These are phyloP conservation scores for Eucalyptus erythrocorys DNA, from an alignment of 345 rosid species.

Conservation along the genomic window DNA sequence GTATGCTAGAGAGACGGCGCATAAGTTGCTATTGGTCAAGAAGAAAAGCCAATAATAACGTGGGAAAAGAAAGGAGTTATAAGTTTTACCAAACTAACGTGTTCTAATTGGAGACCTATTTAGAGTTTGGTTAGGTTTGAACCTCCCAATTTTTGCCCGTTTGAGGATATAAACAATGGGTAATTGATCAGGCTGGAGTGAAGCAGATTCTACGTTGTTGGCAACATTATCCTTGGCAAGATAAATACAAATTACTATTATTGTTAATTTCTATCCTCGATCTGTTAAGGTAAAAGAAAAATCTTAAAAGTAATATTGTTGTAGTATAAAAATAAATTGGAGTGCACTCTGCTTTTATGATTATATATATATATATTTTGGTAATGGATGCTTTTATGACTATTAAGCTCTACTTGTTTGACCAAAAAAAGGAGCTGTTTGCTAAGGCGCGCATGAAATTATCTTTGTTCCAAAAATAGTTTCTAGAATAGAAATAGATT, in stretches of 20 bases:
- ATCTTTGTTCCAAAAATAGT: no score
- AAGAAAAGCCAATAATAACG: background rate
- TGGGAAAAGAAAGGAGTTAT: background rate
- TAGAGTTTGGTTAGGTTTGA: background rate
- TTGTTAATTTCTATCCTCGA: background rate
- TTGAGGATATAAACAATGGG: background rate
- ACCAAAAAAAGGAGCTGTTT: background rate
- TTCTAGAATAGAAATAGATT: no score
- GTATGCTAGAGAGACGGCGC: background rate
- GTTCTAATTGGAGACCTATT: background rate
- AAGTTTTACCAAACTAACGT: background rate
- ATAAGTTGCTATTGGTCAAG: background rate
- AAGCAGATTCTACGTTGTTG: background rate
- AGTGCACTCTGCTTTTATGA: background rate
- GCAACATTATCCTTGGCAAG: background rate
- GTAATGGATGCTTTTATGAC: background rate
- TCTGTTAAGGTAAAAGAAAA: background rate
- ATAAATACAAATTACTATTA: background rate
- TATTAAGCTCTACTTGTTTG: background rate
- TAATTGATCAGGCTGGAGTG: background rate
- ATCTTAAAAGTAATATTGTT: background rate
- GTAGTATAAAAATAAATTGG: background rate
- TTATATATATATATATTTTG: no score
- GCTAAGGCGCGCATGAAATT: no score
- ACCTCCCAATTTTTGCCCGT: background rate